Conservation (phyloP, 1,139 yeast genomes). For the Spathaspora jeffriesii region DNA sequence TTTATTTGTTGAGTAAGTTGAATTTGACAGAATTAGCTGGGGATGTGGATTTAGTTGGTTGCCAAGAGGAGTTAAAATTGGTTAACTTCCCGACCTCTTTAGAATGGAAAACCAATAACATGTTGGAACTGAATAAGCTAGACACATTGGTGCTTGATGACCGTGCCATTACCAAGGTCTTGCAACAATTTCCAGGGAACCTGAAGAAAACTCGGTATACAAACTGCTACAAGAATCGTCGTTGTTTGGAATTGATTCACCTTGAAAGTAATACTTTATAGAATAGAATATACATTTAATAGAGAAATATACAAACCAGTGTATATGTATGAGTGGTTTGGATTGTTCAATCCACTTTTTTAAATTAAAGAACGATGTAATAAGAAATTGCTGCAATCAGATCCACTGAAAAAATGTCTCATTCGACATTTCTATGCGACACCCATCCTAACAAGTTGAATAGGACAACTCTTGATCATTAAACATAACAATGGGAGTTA, state of each 20-base stretch:
- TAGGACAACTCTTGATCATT: too few relatives aligned
- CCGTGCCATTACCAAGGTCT: not conserved
- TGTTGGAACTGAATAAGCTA: not conserved
- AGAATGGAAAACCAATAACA: not conserved
- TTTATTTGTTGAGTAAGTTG: conserved; percentile 17
- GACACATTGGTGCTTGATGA: not conserved
- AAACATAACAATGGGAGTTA: not conserved
- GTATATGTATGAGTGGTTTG: not conserved
- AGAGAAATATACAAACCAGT: not conserved
- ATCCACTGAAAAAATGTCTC: too few relatives aligned
- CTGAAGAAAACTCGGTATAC: not conserved
- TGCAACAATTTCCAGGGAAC: not conserved
- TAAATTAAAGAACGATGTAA: too few relatives aligned
- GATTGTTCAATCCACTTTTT: not conserved
- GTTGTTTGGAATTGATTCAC: not conserved
- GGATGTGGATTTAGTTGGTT: not conserved
- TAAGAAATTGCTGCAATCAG: too few relatives aligned
- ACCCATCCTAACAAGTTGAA: too few relatives aligned
- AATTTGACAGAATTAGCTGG: not conserved
- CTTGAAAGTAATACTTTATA: not conserved
- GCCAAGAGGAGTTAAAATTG: not conserved
- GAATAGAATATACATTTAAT: not conserved
- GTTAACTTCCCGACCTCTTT: not conserved
- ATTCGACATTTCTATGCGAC: too few relatives aligned
- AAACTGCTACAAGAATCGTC: not conserved